Percentiles rank a stretch among this genome's conserved stretches.
phyloP scores from a whole-genome alignment of 1,284 basidiomycete species.

The Coniferiporia sulphurascens region DNA sequence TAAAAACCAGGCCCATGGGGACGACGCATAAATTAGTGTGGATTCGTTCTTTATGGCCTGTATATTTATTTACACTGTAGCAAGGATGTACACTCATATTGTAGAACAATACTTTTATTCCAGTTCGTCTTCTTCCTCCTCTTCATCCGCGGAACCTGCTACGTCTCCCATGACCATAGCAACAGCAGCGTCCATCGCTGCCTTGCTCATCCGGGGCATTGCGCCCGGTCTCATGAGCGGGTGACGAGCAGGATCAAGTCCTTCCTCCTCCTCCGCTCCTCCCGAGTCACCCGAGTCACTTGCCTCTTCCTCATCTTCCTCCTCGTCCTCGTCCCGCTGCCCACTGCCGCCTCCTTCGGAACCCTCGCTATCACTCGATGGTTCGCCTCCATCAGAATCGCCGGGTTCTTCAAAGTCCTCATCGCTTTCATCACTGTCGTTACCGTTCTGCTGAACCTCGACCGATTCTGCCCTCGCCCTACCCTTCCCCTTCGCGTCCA shows the following conservation, averaged over 20 bases:
- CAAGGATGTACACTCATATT: not conserved
- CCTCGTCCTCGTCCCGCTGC: constrained; percentile 6
- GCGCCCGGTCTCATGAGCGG: constrained; percentile 62
- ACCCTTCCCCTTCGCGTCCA: constrained; percentile 15
- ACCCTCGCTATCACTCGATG: constrained; percentile 16
- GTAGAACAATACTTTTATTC: not conserved
- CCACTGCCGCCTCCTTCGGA: constrained; percentile 12
- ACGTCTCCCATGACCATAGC: constrained; percentile 54
- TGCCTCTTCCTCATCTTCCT: constrained; percentile 13
- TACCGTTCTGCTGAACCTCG: constrained; percentile 26
- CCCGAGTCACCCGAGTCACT: constrained; percentile 22
- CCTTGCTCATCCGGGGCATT: constrained; percentile 61
- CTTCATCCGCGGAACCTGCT: constrained; percentile 26
- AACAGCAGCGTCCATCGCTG: constrained; percentile 59
- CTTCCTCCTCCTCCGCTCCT: constrained; percentile 30
- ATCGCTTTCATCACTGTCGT: constrained; percentile 19
- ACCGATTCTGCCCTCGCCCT: constrained; percentile 16
- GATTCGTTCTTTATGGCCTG: not conserved
- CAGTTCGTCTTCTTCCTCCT: constrained; percentile 28
- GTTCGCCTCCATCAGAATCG: constrained; percentile 22
- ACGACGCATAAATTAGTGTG: too few relatives aligned
- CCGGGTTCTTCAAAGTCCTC: constrained; percentile 18
- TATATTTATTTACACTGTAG: not conserved
- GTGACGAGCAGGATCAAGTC: constrained; percentile 51
- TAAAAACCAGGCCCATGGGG: too few relatives aligned